A percentile compares a stretch with the other conserved stretches of the same genome.
Evolutionary conservation across 2,329 filamentous ascomycete species (phyloP).

Genomic region (Clonostachys chloroleuca): DNA sequence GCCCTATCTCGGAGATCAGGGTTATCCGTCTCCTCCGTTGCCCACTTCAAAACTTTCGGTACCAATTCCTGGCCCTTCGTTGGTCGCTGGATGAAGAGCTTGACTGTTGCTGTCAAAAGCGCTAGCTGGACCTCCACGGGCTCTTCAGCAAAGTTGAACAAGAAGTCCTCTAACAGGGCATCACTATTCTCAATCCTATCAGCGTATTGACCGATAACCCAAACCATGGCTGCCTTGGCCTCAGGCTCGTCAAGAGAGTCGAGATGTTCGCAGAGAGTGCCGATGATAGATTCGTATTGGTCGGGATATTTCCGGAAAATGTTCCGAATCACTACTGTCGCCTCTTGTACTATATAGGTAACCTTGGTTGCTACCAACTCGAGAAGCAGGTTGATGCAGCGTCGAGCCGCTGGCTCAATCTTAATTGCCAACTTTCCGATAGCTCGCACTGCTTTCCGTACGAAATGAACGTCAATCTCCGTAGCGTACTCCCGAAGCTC

Average conservation of each 20-base stretch:
- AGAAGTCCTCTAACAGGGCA: slow-evolving; percentile 86
- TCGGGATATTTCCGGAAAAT: slow-evolving; percentile 99
- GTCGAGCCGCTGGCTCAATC: slow-evolving; percentile 86
- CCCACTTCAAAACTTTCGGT: slow-evolving; percentile 95
- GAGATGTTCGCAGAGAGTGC: slow-evolving; percentile 90
- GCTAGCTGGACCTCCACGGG: slow-evolving; percentile 94
- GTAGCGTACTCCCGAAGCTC: slow-evolving; percentile 96
- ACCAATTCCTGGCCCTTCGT: slow-evolving; percentile 93
- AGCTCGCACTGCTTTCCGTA: slow-evolving; percentile 92
- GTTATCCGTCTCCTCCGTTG: slow-evolving; percentile 98
- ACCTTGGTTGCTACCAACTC: slow-evolving; percentile 97
- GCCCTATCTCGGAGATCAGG: slow-evolving; percentile 92
- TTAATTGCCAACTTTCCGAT: slow-evolving; percentile 99
- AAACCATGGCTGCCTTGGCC: slow-evolving; percentile 97
- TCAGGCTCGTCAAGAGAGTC: slow-evolving; percentile 96
- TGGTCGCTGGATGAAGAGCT: slow-evolving; percentile 94
- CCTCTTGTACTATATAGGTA: slow-evolving; percentile 97
- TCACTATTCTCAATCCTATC: slow-evolving; percentile 97
- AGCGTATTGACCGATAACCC: slow-evolving; percentile 98
- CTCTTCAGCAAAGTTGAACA: slow-evolving; percentile 91
- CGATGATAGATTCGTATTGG: slow-evolving; percentile 97
- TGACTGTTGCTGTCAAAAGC: slow-evolving; percentile 91
- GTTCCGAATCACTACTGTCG: slow-evolving; percentile 96
- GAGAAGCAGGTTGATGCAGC: slow-evolving; percentile 88
- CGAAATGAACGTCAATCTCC: slow-evolving; percentile 98